Conservation (phyloP, 2,329 filamentous ascomycete genomes). For the Dactylonectria estremocensis region DNA sequence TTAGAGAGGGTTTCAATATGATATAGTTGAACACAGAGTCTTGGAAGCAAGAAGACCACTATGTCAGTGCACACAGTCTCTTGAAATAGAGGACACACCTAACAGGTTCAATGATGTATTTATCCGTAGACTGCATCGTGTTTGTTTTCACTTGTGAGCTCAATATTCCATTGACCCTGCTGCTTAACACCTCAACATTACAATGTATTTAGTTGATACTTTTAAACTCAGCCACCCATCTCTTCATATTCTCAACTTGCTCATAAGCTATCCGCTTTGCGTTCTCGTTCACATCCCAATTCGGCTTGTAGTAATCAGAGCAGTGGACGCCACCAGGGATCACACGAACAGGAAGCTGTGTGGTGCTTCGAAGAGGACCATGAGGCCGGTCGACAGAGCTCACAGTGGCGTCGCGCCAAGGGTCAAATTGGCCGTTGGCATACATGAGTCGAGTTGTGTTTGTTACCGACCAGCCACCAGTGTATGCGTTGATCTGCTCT, state of each 20-base stretch:
- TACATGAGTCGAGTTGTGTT: constrained; percentile 70
- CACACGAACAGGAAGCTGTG: constrained; percentile 65
- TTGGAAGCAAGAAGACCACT: no score
- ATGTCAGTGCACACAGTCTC: no score
- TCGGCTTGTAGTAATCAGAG: constrained; percentile 61
- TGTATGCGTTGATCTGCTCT: constrained; percentile 65
- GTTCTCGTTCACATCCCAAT: constrained; percentile 54
- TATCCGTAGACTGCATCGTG: no score
- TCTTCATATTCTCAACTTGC: constrained; percentile 64
- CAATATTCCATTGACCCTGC: not conserved
- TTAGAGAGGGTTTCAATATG: no score
- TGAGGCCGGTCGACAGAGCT: constrained; percentile 67
- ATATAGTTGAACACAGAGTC: no score
- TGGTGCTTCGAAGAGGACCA: constrained; percentile 65
- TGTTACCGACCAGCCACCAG: constrained; percentile 68
- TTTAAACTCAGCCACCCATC: constrained; percentile 66
- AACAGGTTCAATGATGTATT: no score
- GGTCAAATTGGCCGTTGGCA: constrained; percentile 72
- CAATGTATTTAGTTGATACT: not conserved
- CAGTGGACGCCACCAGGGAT: constrained; percentile 70
- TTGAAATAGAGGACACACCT: no score
- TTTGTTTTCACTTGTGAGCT: not conserved
- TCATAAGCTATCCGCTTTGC: constrained; percentile 50
- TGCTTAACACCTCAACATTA: not conserved
- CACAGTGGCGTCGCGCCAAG: constrained; percentile 70